Conservation (phyloP, 345 rosid genomes). For the Erucastrum elatum region DNA sequence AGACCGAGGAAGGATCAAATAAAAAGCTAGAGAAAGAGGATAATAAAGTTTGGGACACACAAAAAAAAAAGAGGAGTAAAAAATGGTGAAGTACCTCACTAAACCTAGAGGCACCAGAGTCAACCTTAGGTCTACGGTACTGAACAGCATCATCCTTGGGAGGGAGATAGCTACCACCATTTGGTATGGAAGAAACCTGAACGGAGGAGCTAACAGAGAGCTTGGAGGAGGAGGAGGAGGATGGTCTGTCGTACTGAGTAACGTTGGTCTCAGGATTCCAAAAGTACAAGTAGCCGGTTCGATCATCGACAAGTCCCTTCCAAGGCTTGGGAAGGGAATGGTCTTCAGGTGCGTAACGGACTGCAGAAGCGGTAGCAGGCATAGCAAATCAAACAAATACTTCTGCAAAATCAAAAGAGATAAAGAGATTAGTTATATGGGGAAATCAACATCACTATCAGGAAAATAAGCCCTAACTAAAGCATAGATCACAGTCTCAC, state of each 20-base stretch:
- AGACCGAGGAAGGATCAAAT: not conserved
- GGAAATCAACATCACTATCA: not conserved
- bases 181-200: slow-evolving; percentile 49
- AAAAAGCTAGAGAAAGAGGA: not conserved
- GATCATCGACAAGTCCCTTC: slow-evolving; percentile 92
- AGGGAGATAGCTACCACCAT: slow-evolving; percentile 41
- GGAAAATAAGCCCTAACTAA: not conserved
- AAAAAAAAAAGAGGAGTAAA: not conserved
- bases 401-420: slow-evolving; percentile 2
- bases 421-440: not conserved
- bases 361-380: slow-evolving; percentile 70
- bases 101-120: slow-evolving; percentile 41
- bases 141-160: slow-evolving; percentile 47
- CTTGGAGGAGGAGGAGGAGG: slow-evolving; percentile 35
- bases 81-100: slow-evolving; percentile 47
- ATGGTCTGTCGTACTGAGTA: slow-evolving; percentile 89
- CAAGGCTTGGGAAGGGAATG: slow-evolving; percentile 96
- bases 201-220: slow-evolving; percentile 65
- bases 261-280: slow-evolving; percentile 98
- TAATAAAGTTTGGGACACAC: no score
- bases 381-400: slow-evolving; percentile 26
- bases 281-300: slow-evolving; percentile 85
- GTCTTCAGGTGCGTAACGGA: slow-evolving; percentile 85
- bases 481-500: not conserved
- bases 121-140: slow-evolving; percentile 48